Base-by-base conservation (phyloP, 2,329 filamentous ascomycete genomes). In the Fusarium chuoi region DNA sequence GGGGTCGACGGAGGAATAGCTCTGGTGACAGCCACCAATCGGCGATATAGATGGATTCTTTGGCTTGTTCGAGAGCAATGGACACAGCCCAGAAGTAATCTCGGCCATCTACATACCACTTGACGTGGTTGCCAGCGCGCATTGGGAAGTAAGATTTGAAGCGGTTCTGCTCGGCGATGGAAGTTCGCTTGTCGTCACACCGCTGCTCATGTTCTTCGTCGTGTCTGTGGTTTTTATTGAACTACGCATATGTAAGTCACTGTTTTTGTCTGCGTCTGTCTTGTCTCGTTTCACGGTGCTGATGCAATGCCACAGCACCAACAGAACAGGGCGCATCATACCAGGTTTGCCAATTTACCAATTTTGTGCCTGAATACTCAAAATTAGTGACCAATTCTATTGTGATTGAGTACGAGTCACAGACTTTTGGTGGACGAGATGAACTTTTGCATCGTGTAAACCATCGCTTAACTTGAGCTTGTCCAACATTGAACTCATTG, bases 1-100 rank as follows among this genome's bases (percentile, higher is more conserved):
- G 94, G 3, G 96, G 95, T 26, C 96, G 89, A 42, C 96, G 91
- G 71, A 99, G 83, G 83, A 96, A 97, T 71, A 96, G 84, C 82
- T 96, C 94, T 0, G 94, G 96, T 7, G 94, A 97, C 20, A 98
- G 85, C 96, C 96, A 98, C 96, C 96, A 99, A 79, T 98, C 96
- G 68, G 88, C 93, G 75, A 99, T 97, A 82, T 98, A 99, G 77
- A 99, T 98, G 51, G 93, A 92, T 83, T 98, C 96, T 79, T 93
- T 93, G 42, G 96, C 96, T 68, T 91, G 88, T 73, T 98, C 95
- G n/a, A 98, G 87, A 1, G 95, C 96, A 39, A 92, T 90, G 0
- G 95, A 97, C 17, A 99, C 95, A 24, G 96, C 90, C 92, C 95
- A 98, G 82, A 96, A 97, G 83, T 99, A 99, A 83, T 98, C 93